Evolutionary conservation across 805 yeast species (phyloP).

Genomic region (Scheffersomyces spartinae): DNA sequence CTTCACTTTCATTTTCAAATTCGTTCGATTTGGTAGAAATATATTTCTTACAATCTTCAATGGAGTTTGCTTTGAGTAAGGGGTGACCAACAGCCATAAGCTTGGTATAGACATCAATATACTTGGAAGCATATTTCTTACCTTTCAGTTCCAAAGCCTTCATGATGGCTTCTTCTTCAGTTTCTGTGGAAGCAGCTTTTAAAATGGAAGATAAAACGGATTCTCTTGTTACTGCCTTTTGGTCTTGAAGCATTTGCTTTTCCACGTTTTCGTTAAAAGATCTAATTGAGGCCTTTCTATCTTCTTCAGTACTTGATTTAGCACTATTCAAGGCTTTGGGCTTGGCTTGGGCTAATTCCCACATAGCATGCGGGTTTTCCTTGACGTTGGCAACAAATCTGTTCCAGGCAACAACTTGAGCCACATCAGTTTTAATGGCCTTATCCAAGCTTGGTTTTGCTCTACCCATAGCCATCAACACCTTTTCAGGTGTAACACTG

Average conservation of each 20-base stretch:
- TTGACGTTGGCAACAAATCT: constrained; percentile 50
- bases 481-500: constrained; percentile 76
- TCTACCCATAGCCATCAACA: constrained; percentile 74
- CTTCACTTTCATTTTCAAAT: constrained; percentile 16
- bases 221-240: constrained; percentile 34
- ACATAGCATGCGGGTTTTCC: constrained; percentile 44
- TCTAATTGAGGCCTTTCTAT: constrained; percentile 9
- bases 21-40: constrained; percentile 25
- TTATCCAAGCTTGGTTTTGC: constrained; percentile 65
- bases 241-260: constrained; percentile 30
- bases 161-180: constrained; percentile 11
- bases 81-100: constrained; percentile 16
- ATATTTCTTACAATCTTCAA: constrained; percentile 13
- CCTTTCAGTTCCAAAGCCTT: constrained; percentile 19
- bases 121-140: constrained; percentile 22
- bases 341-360: constrained; percentile 36
- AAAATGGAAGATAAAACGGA: constrained; percentile 35
- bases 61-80: constrained; percentile 10
- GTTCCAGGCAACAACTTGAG: constrained; percentile 70
- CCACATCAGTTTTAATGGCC: constrained; percentile 58
- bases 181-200: constrained; percentile 11
- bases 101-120: constrained; percentile 18
- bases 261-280: constrained; percentile 26
- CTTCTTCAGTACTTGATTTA: constrained; percentile 5
- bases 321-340: constrained; percentile 24